Base-by-base conservation (phyloP, 129 eudicot genomes). In the Arctium minus region DNA sequence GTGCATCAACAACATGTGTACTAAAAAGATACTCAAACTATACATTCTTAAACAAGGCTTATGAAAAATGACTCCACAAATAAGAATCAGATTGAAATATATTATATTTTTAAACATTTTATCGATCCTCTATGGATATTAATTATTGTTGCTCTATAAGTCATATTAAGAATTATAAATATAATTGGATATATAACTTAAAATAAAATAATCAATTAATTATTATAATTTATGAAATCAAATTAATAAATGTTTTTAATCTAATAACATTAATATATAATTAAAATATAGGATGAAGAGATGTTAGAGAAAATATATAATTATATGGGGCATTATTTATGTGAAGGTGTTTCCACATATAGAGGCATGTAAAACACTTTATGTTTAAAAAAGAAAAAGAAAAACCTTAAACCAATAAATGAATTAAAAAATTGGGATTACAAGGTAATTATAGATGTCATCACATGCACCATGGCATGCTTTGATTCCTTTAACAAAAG, bases 391-490 rank as follows among this genome's bases (percentile, higher is more conserved):
- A 40, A 7, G 10, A 40, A 67, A 74, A 56, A 81, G 76, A 79
- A 79, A 69, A 65, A 11, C 70, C 60, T 71, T 18, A 32, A 83
- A 80, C 70, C 35, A 44, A 39, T 83, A 27, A 32, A 75, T 64
- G 70, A 80, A 46, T 22, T 76, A 31, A 39, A 87, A 65, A 83
- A 76, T 31, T 67, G 80, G 79, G 84, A 77, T 80, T 84, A 71
- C 70, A 77, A 67, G 83, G 86, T 87, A 85, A 87, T 80, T 77
- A 85, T 85, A 81, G 72, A 89, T 73, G 83, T 76, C 70, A 73
- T 87, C 91, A 90, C 92, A 87, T 87, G 90, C 87, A 75, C 80
- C 76, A 79, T 40, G 85, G 90, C 93, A 83, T 87, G 93, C 89
- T 85, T 90, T 83, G 88, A 83, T 90, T 85, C 89, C 85, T 79